Evolutionary conservation across 805 yeast species (phyloP).

Genomic region (Wickerhamomyces xylosicus): DNA sequence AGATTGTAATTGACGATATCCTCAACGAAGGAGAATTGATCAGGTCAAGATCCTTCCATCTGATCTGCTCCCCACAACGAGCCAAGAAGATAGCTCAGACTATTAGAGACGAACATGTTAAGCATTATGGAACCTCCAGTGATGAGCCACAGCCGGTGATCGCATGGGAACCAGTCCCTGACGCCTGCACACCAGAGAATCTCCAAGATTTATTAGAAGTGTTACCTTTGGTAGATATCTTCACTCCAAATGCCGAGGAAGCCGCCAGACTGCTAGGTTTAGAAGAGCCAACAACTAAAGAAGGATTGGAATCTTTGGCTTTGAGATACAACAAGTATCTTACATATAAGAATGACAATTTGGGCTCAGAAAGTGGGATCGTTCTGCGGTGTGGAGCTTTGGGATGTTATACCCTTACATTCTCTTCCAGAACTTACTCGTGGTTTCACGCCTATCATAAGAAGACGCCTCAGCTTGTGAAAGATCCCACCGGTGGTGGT

Average conservation of each 20-base stretch:
- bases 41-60: conserved; percentile 44
- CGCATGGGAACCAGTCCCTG: conserved; percentile 87
- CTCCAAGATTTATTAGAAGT: conserved; percentile 26
- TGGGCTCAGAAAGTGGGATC: conserved; percentile 30
- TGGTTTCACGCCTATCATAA: conserved; percentile 74
- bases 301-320: conserved; percentile 35
- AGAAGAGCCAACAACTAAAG: conserved; percentile 28
- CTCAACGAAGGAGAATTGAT: conserved; percentile 26
- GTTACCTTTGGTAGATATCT: conserved; percentile 39
- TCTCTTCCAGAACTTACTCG: conserved; percentile 10
- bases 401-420: conserved; percentile 48
- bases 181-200: conserved; percentile 47
- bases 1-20: conserved; percentile 50
- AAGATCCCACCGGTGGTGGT: conserved; percentile 95
- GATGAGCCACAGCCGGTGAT: conserved; percentile 23
- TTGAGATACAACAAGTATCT: conserved; percentile 29
- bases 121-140: conserved; percentile 3
- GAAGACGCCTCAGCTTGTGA: conserved; percentile 30
- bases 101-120: conserved; percentile 8
- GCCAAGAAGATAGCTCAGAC: conserved; percentile 36
- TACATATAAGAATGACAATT: conserved; percentile 21
- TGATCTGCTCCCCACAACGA: conserved; percentile 65
- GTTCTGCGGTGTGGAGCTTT: conserved; percentile 68
- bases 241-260: conserved; percentile 83
- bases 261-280: conserved; percentile 54